Evolutionary conservation across 2,329 filamentous ascomycete genomes (phyloP).

Genomic region (Septoria petroselini): DNA sequence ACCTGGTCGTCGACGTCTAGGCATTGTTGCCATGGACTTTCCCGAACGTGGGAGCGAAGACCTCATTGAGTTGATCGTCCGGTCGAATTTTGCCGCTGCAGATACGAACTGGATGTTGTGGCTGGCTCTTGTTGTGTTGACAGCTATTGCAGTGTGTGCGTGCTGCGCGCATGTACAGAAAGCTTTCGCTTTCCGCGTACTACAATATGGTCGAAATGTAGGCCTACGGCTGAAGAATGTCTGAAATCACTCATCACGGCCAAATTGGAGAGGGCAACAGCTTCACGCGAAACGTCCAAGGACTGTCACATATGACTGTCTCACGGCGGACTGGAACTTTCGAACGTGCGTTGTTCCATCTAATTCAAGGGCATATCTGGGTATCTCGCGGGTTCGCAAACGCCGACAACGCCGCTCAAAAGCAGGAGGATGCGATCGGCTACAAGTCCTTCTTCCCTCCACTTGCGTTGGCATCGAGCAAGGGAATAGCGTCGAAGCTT

Average conservation of each 20-base stretch:
- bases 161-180: conserved; percentile 61
- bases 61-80: conserved; percentile 43
- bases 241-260: too few species aligned
- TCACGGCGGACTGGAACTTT: too few species aligned
- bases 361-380: background rate
- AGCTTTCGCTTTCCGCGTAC: too few species aligned
- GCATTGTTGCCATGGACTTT: conserved; percentile 41
- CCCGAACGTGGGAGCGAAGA: conserved; percentile 41
- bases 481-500: conserved; percentile 5
- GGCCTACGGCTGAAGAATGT: too few species aligned
- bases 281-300: too few species aligned
- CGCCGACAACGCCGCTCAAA: background rate
- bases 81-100: conserved; percentile 39
- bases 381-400: conserved; percentile 2
- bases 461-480: conserved; percentile 3
- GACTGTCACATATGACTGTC: too few species aligned
- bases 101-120: background rate
- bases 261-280: too few species aligned
- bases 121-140: background rate
- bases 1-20: conserved; percentile 34
- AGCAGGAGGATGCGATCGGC: background rate
- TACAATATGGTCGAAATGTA: too few species aligned
- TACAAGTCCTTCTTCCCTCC: conserved; percentile 7
- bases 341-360: too few species aligned
- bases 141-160: background rate